These are phyloP conservation scores for Aulographum hederae DNA, from an alignment of 2,329 filamentous ascomycete genomes.

Conservation along the genomic window DNA sequence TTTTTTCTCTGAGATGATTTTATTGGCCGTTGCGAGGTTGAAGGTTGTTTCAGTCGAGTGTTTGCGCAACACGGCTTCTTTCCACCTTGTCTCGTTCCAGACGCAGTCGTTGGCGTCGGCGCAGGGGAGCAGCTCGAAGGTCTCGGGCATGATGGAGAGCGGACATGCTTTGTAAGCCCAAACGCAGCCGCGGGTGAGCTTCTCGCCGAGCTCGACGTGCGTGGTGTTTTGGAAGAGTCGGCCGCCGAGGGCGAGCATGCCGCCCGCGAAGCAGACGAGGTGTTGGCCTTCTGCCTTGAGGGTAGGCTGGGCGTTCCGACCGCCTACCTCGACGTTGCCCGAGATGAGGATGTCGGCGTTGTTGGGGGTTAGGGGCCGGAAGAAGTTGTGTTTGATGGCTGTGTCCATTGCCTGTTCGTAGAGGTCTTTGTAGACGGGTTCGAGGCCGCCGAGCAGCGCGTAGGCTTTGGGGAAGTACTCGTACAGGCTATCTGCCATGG, in stretches of 20 bases:
- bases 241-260: conserved; percentile 42
- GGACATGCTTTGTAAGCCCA: conserved; percentile 41
- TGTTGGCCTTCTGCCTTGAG: conserved; percentile 36
- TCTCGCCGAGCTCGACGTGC: conserved; percentile 36
- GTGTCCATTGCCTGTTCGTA: conserved; percentile 32
- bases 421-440: conserved; percentile 25
- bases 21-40: conserved; percentile 9
- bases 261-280: conserved; percentile 40
- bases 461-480: conserved; percentile 30
- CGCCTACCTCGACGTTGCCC: conserved; percentile 17
- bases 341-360: conserved; percentile 26
- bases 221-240: conserved; percentile 34
- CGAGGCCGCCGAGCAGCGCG: conserved; percentile 25
- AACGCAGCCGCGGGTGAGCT: conserved; percentile 42
- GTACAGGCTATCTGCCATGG: conserved; percentile 22
- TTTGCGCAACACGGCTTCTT: conserved; percentile 21
- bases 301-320: neutral
- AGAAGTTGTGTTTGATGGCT: conserved; percentile 25
- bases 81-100: conserved; percentile 10
- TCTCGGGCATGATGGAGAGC: conserved; percentile 43
- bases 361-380: conserved; percentile 26
- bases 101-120: conserved; percentile 5
- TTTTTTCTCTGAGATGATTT: conserved; percentile 12
- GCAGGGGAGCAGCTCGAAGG: conserved; percentile 35
- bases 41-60: too few relatives aligned